Evolutionary conservation across 257 asterid species (phyloP).

Genomic region (Jacaranda copaia): DNA sequence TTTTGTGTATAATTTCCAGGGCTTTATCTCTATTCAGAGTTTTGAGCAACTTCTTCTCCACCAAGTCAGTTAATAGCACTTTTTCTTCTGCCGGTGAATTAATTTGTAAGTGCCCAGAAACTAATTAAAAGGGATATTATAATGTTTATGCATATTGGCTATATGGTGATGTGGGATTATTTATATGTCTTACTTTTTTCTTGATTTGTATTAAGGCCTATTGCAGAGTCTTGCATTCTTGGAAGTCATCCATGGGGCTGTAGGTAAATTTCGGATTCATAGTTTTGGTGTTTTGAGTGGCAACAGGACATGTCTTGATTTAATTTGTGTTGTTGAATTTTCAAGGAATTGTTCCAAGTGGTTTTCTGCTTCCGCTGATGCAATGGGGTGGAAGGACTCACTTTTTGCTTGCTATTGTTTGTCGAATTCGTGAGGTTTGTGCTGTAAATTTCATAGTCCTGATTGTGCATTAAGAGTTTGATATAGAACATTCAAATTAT

Average conservation of each 20-base stretch:
- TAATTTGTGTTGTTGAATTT: slow-evolving; percentile 15
- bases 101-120: slow-evolving; percentile 57
- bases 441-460: neutral
- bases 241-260: slow-evolving; percentile 94
- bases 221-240: slow-evolving; percentile 84
- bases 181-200: neutral
- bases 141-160: neutral
- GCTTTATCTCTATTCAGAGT: slow-evolving; percentile 62
- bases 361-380: slow-evolving; percentile 80
- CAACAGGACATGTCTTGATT: neutral
- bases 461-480: neutral
- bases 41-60: slow-evolving; percentile 53
- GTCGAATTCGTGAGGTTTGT: slow-evolving; percentile 64
- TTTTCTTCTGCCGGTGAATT: slow-evolving; percentile 77
- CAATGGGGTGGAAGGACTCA: slow-evolving; percentile 99
- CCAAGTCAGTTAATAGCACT: slow-evolving; percentile 62
- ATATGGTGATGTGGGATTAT: neutral
- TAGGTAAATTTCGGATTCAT: slow-evolving; percentile 54
- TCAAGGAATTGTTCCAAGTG: slow-evolving; percentile 95
- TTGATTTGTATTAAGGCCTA: slow-evolving; percentile 57
- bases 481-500: neutral
- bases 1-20: slow-evolving; percentile 50
- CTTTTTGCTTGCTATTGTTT: slow-evolving; percentile 80
- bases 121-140: neutral
- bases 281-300: slow-evolving; percentile 14